Evolutionary conservation across 441 rosid genomes (phyloP), one percentile per base, ranked within the genome.

Genomic region (Erysimum cheiri): DNA sequence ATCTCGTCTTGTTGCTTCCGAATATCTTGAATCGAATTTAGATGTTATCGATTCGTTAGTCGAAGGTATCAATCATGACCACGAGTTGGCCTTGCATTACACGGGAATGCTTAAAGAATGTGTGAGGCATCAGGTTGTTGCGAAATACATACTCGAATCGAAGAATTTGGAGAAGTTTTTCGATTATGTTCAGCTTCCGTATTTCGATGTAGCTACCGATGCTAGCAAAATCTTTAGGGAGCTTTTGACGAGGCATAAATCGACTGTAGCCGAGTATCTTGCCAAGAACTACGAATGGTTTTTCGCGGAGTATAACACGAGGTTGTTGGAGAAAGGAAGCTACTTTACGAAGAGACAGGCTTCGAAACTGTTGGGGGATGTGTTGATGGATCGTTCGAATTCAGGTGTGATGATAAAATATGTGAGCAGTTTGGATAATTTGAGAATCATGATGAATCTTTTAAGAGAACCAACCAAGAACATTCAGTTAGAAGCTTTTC

Each of bases 381-480:
- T 93, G 77, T 70, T 91, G 71, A 81, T 91, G 73, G 96, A 93
- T 60, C 90, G 96, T 13, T 83, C 93, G 37, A 93, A 93, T 80
- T 71, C 90, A 3, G 73, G 75, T 39, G 84, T 89, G 72, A 93
- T 93, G 98, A 54, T 82, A 3, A 89, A 83, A 40, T 93, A 93
- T 19, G 96, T 91, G 71, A 89, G 91, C 71, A 89, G 95, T 32
- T 66, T 82, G 76, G 88, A 88, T 50, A 83, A 93, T 76, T 61
- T 91, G 91, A 85, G 90, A 70, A 85, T 93, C 60, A 74, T 91
- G 80, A 93, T 93, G 97, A 93, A 88, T 68, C 96, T 93, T 48
- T 81, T 91, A 17, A 85, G 92, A 83, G 79, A 76, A 59, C 76
- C 79, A 12, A 59, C 75, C 22, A 76, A 76, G 72, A 76, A 65